Evolutionary conservation across 768 basidiomycete genomes (phyloP), one percentile per base, ranked within the genome.

Genomic region (Mycena latifolia): DNA sequence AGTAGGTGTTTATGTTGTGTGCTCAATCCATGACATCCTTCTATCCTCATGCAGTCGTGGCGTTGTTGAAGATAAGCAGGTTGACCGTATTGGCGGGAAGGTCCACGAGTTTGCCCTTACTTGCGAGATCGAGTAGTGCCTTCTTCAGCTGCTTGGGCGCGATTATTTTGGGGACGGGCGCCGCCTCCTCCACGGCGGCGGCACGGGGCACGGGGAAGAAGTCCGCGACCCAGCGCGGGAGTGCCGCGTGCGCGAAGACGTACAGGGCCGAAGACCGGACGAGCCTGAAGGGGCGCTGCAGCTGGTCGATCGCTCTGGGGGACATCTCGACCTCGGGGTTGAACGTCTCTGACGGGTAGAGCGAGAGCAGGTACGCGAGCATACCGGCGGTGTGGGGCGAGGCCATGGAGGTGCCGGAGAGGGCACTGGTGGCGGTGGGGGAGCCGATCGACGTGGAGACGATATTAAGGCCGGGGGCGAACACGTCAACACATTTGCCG

Each of bases 371-470:
- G 85, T 99, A 99, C 15, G 96, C 96, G 55, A 94, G 81, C 58
- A 98, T 80, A 70, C 97, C 97, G 62, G 93, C 93, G 46, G 88
- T 89, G 81, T 97, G 96, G 50, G 97, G 97, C 9, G 93, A 93
- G 17, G 96, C 96, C 95, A 98, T 98, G 18, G 93, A 95, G 10
- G 95, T 96, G 46, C 95, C 95, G 0, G 93, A 95, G 70, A 98
- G 87, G 11, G 90, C 93, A 71, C 89, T 88, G 53, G 83, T 84
- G n/a, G 92, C 87, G 6, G 67, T 75, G 63, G 75, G 77, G 65
- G 87, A 85, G 33, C 89, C 89, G 64, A 85, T 94, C 83, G 88
- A 98, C 57, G 94, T 97, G 41, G 93, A 96, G 3, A 92, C 81
- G 76, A 98, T 97, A 84, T 95, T 95, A 66, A 96, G 81, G 65